These are phyloP conservation scores for Colletotrichum australisinense DNA, from an alignment of 2,329 filamentous ascomycete genomes.

Conservation along the genomic window DNA sequence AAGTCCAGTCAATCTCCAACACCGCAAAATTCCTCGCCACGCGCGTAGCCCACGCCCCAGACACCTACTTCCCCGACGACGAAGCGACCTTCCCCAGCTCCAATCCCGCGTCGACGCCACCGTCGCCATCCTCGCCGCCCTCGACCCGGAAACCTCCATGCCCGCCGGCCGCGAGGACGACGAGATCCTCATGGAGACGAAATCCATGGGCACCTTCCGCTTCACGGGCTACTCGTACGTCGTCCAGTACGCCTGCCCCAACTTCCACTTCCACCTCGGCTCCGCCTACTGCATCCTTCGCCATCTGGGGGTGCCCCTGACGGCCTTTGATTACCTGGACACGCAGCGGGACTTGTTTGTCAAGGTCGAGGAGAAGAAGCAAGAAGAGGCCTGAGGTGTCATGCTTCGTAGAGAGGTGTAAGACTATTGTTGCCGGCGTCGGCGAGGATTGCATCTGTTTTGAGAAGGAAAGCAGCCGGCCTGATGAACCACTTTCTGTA, in stretches of 20 bases:
- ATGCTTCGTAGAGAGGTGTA: neutral
- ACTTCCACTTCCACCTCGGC: slow-evolving; percentile 70
- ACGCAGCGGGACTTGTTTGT: slow-evolving; percentile 23
- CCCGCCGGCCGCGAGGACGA: slow-evolving; percentile 35
- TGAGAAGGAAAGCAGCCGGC: too few relatives aligned
- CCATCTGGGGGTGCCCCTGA: slow-evolving; percentile 66
- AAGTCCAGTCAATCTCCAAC: slow-evolving; percentile 38
- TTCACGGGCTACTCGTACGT: slow-evolving; percentile 55
- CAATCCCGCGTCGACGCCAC: slow-evolving; percentile 36
- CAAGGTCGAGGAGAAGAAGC: slow-evolving; percentile 13
- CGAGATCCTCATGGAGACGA: slow-evolving; percentile 41
- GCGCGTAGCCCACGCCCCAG: slow-evolving; percentile 29
- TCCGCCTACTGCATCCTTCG: slow-evolving; percentile 69
- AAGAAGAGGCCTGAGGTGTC: neutral
- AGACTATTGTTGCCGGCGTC: neutral
- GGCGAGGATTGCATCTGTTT: too few relatives aligned
- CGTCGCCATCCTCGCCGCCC: slow-evolving; percentile 44
- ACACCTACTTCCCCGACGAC: slow-evolving; percentile 34
- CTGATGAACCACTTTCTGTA: too few relatives aligned
- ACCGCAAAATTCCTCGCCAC: slow-evolving; percentile 37
- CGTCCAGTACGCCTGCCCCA: slow-evolving; percentile 59
- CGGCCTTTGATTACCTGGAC: slow-evolving; percentile 64
- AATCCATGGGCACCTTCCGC: slow-evolving; percentile 38
- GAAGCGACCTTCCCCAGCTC: slow-evolving; percentile 33
- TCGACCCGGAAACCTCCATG: slow-evolving; percentile 36